Evolutionary conservation across 2,329 filamentous ascomycete genomes (phyloP).

Genomic region (Beauveria rudraprayagi): DNA sequence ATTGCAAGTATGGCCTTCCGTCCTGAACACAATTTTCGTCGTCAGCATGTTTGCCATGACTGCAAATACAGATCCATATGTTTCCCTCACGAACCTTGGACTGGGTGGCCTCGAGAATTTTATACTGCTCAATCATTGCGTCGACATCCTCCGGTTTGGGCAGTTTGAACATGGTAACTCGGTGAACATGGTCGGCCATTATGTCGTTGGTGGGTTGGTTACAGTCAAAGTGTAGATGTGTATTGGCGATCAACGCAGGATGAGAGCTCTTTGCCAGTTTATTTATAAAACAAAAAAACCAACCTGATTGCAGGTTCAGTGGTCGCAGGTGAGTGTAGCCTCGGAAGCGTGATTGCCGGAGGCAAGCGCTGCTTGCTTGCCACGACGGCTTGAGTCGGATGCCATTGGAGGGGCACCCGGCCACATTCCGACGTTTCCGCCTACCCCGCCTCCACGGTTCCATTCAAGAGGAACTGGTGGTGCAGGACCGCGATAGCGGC

Average conservation of each 20-base stretch:
- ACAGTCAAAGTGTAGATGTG: not conserved
- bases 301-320: too few species aligned
- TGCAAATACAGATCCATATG: too few species aligned
- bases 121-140: constrained; percentile 37
- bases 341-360: not conserved
- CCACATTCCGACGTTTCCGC: constrained; percentile 1
- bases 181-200: constrained; percentile 36
- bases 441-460: not conserved
- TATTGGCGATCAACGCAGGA: not conserved
- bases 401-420: not conserved
- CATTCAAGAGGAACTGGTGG: too few species aligned
- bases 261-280: not conserved
- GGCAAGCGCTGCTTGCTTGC: not conserved
- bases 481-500: too few species aligned
- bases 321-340: too few species aligned
- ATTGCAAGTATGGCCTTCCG: constrained; percentile 62
- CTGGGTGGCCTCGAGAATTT: constrained; percentile 30
- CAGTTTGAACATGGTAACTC: constrained; percentile 48
- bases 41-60: not conserved
- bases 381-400: constrained; percentile 1
- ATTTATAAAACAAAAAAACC: not conserved
- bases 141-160: constrained; percentile 35
- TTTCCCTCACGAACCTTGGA: constrained; percentile 32
- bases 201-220: not conserved
- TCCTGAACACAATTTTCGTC: constrained; percentile 37